These are phyloP conservation scores for Metschnikowia borealis DNA, from an alignment of 805 yeast species.

Conservation along the genomic window DNA sequence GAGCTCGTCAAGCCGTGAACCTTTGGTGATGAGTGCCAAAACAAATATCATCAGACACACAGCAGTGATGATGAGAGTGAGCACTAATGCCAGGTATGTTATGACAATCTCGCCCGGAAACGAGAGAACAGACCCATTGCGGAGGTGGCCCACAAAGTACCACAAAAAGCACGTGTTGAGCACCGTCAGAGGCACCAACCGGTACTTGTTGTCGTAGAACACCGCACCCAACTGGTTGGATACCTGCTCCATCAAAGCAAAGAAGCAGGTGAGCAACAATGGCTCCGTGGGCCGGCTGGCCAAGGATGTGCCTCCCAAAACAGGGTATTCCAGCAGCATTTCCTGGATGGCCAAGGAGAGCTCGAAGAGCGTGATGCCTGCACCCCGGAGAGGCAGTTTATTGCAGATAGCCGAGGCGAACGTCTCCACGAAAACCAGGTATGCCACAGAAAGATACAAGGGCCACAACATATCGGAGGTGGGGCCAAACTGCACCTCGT, in stretches of 20 bases:
- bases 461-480: constrained; percentile 54
- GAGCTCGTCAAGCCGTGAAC: constrained; percentile 35
- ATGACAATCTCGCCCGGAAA: constrained; percentile 55
- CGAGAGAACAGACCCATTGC: constrained; percentile 37
- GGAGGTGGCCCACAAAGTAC: constrained; percentile 32
- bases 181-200: constrained; percentile 60
- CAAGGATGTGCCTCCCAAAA: constrained; percentile 17
- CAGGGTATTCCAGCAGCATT: constrained; percentile 42
- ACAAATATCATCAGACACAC: constrained; percentile 53
- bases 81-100: constrained; percentile 65
- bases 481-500: constrained; percentile 43
- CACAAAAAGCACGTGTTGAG: constrained; percentile 47
- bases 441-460: constrained; percentile 52
- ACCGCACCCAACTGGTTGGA: constrained; percentile 62
- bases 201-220: constrained; percentile 46
- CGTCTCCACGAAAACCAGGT: constrained; percentile 63
- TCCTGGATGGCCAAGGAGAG: constrained; percentile 76
- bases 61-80: constrained; percentile 46
- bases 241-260: constrained; percentile 57
- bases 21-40: constrained; percentile 56
- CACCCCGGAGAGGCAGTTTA: constrained; percentile 52
- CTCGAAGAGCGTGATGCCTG: constrained; percentile 71
- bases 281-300: constrained; percentile 48
- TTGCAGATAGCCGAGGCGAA: constrained; percentile 58
- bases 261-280: constrained; percentile 47